Percentiles rank a stretch among this genome's conserved stretches.
Conservation (phyloP, 2,329 filamentous ascomycete species). For the Trichoderma citrinoviride region DNA sequence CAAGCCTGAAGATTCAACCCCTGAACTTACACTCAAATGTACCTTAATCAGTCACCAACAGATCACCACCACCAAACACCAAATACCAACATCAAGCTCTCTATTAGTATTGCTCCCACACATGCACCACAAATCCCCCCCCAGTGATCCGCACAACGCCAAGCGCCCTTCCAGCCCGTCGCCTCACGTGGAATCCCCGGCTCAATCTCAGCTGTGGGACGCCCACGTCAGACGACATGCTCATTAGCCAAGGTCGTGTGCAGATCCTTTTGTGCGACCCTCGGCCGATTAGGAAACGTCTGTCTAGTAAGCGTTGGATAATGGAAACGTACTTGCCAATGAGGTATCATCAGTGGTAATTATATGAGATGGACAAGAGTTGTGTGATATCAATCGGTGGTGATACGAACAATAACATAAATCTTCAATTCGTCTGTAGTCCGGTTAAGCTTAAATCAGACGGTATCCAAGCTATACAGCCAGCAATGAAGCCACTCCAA, state of each 20-base stretch:
- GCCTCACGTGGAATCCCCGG: slow-evolving; percentile 3
- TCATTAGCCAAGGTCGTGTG: background rate
- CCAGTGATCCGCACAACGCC: background rate
- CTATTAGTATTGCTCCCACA: background rate
- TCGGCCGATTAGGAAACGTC: background rate
- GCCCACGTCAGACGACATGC: slow-evolving; percentile 18
- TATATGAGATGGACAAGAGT: too few species aligned
- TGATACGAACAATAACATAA: too few species aligned
- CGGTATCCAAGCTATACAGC: too few species aligned
- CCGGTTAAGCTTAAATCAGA: too few species aligned
- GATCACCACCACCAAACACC: background rate
- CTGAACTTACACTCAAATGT: too few species aligned
- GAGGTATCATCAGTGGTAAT: background rate
- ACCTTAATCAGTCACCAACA: background rate
- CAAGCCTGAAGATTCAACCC: too few species aligned
- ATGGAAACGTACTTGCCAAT: background rate
- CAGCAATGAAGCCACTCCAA: too few species aligned
- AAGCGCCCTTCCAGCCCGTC: background rate
- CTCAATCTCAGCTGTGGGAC: slow-evolving; percentile 5
- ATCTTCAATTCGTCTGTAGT: too few species aligned
- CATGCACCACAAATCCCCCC: background rate
- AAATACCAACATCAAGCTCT: background rate
- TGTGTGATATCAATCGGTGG: too few species aligned
- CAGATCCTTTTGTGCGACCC: slow-evolving; percentile 12
- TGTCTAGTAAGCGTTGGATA: background rate